Conservation (phyloP, 2,329 filamentous ascomycete genomes). For the Zasmidium citrigriseum region DNA sequence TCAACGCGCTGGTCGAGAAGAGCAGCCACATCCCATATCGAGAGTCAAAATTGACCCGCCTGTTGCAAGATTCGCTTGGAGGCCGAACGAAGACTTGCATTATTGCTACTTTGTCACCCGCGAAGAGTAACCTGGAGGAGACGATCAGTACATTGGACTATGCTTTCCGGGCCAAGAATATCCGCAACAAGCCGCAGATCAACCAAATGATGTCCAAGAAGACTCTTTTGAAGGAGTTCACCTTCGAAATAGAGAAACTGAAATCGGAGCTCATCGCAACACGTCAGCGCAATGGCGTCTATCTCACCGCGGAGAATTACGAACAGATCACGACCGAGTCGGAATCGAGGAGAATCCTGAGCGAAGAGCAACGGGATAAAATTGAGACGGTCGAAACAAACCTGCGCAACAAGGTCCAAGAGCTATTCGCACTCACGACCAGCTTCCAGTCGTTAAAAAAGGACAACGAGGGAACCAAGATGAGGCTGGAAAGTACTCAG, state of each 20-base stretch:
- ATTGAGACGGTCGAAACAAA: constrained; percentile 91
- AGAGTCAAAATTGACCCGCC: constrained; percentile 92
- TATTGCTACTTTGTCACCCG: constrained; percentile 92
- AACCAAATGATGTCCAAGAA: constrained; percentile 93
- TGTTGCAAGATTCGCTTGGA: constrained; percentile 94
- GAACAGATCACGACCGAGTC: constrained; percentile 90
- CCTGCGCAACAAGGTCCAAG: constrained; percentile 88
- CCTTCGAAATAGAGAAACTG: constrained; percentile 87
- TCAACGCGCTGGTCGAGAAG: constrained; percentile 93
- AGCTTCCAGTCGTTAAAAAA: constrained; percentile 87
- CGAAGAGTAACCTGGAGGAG: constrained; percentile 93
- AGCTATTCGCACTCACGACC: constrained; percentile 81
- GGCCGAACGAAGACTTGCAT: constrained; percentile 98
- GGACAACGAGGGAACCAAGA: constrained; percentile 77
- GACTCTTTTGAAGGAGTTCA: constrained; percentile 86
- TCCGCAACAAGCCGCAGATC: constrained; percentile 94
- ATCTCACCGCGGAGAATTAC: constrained; percentile 83
- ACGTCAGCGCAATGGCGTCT: constrained; percentile 90
- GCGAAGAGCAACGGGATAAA: constrained; percentile 88
- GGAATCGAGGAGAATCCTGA: constrained; percentile 86
- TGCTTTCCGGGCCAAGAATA: constrained; percentile 96
- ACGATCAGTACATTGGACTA: constrained; percentile 98
- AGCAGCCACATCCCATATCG: constrained; percentile 86
- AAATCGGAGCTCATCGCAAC: constrained; percentile 93
- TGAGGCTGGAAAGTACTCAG: constrained; percentile 75